Evolutionary conservation across 352 stramenopile species (phyloP).

Genomic region (Pythium utonaiense): DNA sequence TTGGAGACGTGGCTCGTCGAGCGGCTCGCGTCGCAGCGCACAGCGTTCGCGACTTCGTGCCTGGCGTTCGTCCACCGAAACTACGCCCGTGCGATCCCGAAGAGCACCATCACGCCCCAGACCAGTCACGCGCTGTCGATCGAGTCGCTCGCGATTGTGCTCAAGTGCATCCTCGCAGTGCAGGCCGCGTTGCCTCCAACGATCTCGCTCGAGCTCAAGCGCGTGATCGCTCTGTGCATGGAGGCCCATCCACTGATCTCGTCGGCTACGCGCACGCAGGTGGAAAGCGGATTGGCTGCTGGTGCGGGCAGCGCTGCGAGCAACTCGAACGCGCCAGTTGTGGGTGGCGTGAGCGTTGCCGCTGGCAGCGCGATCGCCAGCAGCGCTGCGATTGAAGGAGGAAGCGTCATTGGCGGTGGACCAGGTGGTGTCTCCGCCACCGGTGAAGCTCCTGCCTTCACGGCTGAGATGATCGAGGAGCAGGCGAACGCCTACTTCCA

Average conservation of each 20-base stretch:
- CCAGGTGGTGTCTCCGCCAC: neutral
- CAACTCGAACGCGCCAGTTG: neutral
- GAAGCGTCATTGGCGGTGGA: slow-evolving; percentile 7
- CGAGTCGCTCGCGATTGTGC: slow-evolving; percentile 77
- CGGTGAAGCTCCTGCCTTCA: slow-evolving; percentile 43
- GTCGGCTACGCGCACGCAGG: slow-evolving; percentile 44
- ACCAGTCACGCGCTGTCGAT: slow-evolving; percentile 80
- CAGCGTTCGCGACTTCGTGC: slow-evolving; percentile 80
- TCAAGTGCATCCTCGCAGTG: slow-evolving; percentile 81
- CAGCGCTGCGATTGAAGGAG: slow-evolving; percentile 17
- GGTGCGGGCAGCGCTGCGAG: slow-evolving; percentile 15
- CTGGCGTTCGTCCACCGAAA: slow-evolving; percentile 85
- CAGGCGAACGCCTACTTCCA: slow-evolving; percentile 98
- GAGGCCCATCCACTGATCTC: slow-evolving; percentile 81
- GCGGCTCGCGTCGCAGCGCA: slow-evolving; percentile 70
- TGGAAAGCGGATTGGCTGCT: slow-evolving; percentile 27
- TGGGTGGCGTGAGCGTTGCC: slow-evolving; percentile 18
- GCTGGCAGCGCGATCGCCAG: slow-evolving; percentile 9
- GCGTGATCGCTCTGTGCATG: slow-evolving; percentile 78
- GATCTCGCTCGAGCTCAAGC: slow-evolving; percentile 78
- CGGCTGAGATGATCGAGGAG: slow-evolving; percentile 97
- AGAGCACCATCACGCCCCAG: slow-evolving; percentile 75
- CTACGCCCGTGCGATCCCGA: slow-evolving; percentile 77
- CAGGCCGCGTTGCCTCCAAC: slow-evolving; percentile 62
- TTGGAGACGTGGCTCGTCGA: slow-evolving; percentile 84